These are phyloP conservation scores for Debaryomyces nepalensis DNA, from an alignment of 1,139 yeast genomes.

Conservation along the genomic window DNA sequence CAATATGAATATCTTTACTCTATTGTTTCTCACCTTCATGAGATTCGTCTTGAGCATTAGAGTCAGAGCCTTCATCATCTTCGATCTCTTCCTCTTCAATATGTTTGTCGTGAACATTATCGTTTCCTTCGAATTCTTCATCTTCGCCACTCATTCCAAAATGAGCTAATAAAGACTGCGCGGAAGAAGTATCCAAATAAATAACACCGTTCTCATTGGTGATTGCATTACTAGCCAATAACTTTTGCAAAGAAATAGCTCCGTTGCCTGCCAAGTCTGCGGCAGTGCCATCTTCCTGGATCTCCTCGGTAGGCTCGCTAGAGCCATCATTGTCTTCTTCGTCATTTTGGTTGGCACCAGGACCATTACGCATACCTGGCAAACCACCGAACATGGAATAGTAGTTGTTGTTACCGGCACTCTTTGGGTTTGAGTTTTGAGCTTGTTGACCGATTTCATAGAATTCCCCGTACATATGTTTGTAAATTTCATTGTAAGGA, in stretches of 20 bases:
- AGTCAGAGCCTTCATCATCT: slow-evolving; percentile 15
- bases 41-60: slow-evolving; percentile 8
- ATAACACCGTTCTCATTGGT: slow-evolving; percentile 62
- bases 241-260: slow-evolving; percentile 56
- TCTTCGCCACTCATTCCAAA: slow-evolving; percentile 47
- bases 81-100: slow-evolving; percentile 32
- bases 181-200: slow-evolving; percentile 54
- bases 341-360: slow-evolving; percentile 18
- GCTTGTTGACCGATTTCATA: slow-evolving; percentile 48
- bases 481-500: slow-evolving; percentile 48
- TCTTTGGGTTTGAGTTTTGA: slow-evolving; percentile 23
- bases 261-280: slow-evolving; percentile 36
- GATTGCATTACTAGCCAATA: slow-evolving; percentile 55
- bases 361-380: slow-evolving; percentile 26
- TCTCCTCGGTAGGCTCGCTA: slow-evolving; percentile 30
- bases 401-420: slow-evolving; percentile 17
- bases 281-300: slow-evolving; percentile 22
- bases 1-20: slow-evolving; percentile 1
- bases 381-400: slow-evolving; percentile 29
- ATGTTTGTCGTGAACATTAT: slow-evolving; percentile 28
- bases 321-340: slow-evolving; percentile 17
- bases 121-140: slow-evolving; percentile 28
- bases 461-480: slow-evolving; percentile 52
- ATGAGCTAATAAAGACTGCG: slow-evolving; percentile 54
- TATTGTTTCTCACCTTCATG: slow-evolving; percentile 5